A percentile compares a stretch with the other conserved stretches of the same genome.
Conservation (phyloP, 305 asterid genomes). For the Fraxinus angustifolia region DNA sequence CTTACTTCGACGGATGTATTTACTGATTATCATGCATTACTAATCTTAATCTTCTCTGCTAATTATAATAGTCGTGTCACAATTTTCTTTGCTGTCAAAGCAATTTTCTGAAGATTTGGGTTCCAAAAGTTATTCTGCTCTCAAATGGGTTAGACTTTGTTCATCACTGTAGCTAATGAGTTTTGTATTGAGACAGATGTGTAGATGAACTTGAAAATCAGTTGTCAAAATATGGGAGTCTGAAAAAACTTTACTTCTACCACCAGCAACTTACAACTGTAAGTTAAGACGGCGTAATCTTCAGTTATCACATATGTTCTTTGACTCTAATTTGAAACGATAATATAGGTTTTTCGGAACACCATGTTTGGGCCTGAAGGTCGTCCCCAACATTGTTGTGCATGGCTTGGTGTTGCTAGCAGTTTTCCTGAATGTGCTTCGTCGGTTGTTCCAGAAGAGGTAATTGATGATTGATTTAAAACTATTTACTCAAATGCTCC, state of each 20-base stretch:
- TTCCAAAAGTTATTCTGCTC: background rate
- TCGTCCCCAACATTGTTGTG: conserved; percentile 99
- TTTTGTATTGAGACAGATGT: conserved; percentile 61
- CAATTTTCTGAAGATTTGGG: background rate
- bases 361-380: conserved; percentile 99
- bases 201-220: conserved; percentile 95
- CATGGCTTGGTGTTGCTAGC: conserved; percentile 99
- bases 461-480: conserved; percentile 29
- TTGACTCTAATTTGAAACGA: conserved; percentile 30
- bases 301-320: conserved; percentile 2
- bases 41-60: background rate
- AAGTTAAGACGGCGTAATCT: conserved; percentile 35
- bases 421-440: conserved; percentile 98
- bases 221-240: conserved; percentile 83
- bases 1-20: background rate
- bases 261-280: conserved; percentile 97
- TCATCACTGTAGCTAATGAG: conserved; percentile 17
- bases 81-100: background rate
- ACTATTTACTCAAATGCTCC: conserved; percentile 7
- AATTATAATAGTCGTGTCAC: background rate
- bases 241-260: conserved; percentile 94
- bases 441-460: conserved; percentile 91
- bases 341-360: conserved; percentile 79
- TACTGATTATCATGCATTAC: background rate
- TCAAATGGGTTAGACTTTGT: background rate